These are phyloP conservation scores for Colletotrichum cuscutae DNA, from an alignment of 2,329 filamentous ascomycete species.

Conservation along the genomic window DNA sequence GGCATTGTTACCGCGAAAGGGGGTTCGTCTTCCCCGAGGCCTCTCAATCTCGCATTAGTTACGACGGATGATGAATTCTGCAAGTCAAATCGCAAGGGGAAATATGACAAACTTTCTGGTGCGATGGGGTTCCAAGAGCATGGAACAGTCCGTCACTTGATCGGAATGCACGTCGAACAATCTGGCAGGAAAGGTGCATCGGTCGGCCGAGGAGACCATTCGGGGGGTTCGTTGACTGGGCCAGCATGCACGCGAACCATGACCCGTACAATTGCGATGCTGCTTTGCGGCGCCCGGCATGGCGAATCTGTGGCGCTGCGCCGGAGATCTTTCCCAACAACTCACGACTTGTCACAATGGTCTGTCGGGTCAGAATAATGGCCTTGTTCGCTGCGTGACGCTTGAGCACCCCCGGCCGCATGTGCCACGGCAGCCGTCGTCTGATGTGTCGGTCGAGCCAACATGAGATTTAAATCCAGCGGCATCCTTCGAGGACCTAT, in stretches of 20 bases:
- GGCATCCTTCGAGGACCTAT: background rate
- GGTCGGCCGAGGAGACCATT: background rate
- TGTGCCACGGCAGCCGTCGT: conserved; percentile 16
- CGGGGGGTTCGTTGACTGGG: background rate
- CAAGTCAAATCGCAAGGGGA: conserved; percentile 13
- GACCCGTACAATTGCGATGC: background rate
- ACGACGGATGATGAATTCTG: background rate
- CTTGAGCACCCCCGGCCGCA: background rate
- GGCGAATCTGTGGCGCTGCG: background rate
- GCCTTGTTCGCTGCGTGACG: background rate
- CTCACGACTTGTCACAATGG: conserved; percentile 23
- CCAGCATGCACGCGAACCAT: background rate
- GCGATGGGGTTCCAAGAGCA: background rate
- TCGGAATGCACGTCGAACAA: conserved; percentile 15
- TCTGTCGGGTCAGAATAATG: background rate
- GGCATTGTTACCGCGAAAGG: conserved; percentile 6
- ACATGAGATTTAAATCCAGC: background rate
- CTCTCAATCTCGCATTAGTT: background rate
- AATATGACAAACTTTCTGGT: conserved; percentile 1
- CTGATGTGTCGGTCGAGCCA: conserved; percentile 6
- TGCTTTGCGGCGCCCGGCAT: background rate
- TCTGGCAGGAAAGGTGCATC: background rate
- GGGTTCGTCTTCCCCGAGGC: background rate
- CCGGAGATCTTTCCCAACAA: conserved; percentile 12
- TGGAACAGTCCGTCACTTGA: conserved; percentile 11